Evolutionary conservation across 208 protist genomes (phyloP).

Genomic region (Crithidia sp.): DNA sequence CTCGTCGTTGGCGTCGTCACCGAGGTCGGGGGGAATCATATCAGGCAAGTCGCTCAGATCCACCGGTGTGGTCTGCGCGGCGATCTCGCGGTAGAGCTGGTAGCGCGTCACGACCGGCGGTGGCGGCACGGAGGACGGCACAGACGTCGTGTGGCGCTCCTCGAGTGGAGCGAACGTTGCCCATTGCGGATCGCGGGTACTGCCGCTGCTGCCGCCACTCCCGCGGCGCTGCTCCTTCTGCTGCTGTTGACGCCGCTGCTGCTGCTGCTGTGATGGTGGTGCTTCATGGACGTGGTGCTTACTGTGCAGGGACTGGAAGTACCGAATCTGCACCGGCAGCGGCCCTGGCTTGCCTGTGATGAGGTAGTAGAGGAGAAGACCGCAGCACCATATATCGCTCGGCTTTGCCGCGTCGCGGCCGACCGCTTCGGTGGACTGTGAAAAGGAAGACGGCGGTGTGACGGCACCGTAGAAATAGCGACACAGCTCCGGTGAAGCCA

Average conservation of each 20-base stretch:
- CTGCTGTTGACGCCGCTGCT: slow-evolving; percentile 9
- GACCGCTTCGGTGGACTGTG: slow-evolving; percentile 18
- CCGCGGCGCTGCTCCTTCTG: background rate
- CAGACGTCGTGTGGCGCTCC: background rate
- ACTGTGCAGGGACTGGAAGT: slow-evolving; percentile 36
- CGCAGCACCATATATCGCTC: slow-evolving; percentile 89
- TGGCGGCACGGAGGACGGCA: background rate
- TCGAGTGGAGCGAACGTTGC: too few species aligned
- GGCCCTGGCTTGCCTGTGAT: slow-evolving; percentile 65
- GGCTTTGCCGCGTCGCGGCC: slow-evolving; percentile 29
- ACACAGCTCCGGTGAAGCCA: slow-evolving; percentile 88
- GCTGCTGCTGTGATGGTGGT: background rate
- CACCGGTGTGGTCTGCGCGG: slow-evolving; percentile 44
- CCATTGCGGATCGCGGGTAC: background rate
- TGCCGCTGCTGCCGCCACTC: slow-evolving; percentile 4
- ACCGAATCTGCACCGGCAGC: slow-evolving; percentile 48
- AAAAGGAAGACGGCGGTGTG: slow-evolving; percentile 25
- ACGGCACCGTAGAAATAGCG: slow-evolving; percentile 61
- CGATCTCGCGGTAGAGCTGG: slow-evolving; percentile 78
- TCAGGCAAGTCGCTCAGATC: slow-evolving; percentile 59
- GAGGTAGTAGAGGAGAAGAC: slow-evolving; percentile 77
- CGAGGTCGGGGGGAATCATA: slow-evolving; percentile 23
- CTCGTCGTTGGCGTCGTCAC: background rate
- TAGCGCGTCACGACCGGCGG: slow-evolving; percentile 49
- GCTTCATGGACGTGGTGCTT: background rate